A percentile compares a stretch with the other conserved stretches of the same genome.
Conservation (phyloP, 1,284 basidiomycete species). For the Amylostereum chailletii region DNA sequence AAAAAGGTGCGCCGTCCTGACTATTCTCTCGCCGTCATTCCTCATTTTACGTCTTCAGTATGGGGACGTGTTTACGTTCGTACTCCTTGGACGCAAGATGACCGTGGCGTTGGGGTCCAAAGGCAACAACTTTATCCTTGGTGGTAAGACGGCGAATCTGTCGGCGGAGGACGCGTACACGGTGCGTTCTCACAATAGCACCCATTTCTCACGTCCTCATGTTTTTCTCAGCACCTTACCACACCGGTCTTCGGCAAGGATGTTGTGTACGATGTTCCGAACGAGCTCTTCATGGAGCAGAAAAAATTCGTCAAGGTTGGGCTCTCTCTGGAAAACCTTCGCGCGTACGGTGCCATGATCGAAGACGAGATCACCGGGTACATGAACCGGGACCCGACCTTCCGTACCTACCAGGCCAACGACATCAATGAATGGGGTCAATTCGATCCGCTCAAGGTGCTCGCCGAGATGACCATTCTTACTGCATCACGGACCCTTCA, state of each 20-base stretch:
- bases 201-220: not conserved
- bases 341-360: slow-evolving; percentile 87
- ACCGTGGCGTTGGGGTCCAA: not conserved
- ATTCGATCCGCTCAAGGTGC: slow-evolving; percentile 66
- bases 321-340: slow-evolving; percentile 87
- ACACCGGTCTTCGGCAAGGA: slow-evolving; percentile 95
- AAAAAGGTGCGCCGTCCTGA: slow-evolving; percentile 59
- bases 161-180: slow-evolving; percentile 85
- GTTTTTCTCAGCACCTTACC: slow-evolving; percentile 60
- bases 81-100: not conserved
- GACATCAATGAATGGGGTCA: slow-evolving; percentile 64
- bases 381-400: slow-evolving; percentile 52
- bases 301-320: slow-evolving; percentile 97
- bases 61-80: slow-evolving; percentile 28
- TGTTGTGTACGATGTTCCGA: slow-evolving; percentile 97
- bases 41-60: slow-evolving; percentile 29
- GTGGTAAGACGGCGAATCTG: not conserved
- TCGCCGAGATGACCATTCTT: slow-evolving; percentile 92
- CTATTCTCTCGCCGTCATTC: not conserved
- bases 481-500: slow-evolving; percentile 89
- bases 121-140: slow-evolving; percentile 2
- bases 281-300: slow-evolving; percentile 97
- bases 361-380: slow-evolving; percentile 75
- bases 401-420: slow-evolving; percentile 52
- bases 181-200: slow-evolving; percentile 30